Percentiles rank a stretch among this genome's conserved stretches.
These are phyloP conservation scores for Achaetomiella virescens DNA, from an alignment of 495 filamentous ascomycete species.

Conservation along the genomic window DNA sequence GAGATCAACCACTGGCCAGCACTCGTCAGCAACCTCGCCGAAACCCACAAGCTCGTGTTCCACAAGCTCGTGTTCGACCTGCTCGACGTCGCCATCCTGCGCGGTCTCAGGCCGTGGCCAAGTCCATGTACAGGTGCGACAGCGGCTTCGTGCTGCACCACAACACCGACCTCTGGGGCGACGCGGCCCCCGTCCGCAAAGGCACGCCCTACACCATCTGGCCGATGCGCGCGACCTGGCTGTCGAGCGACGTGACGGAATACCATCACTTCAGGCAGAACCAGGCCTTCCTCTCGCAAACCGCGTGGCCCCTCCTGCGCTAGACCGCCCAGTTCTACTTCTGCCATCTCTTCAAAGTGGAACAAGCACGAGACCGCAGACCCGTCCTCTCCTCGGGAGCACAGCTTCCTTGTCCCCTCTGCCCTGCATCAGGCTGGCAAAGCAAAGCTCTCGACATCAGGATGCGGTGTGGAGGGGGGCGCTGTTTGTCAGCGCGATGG, in stretches of 20 bases:
- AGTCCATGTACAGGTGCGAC: constrained; percentile 45
- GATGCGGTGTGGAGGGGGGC: too few relatives aligned
- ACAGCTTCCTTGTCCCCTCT: constrained; percentile 33
- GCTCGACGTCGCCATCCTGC: constrained; percentile 35
- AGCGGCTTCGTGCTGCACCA: constrained; percentile 44
- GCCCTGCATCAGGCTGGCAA: constrained; percentile 25
- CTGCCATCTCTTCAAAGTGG: constrained; percentile 20
- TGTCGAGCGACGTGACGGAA: constrained; percentile 42
- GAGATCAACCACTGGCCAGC: constrained; percentile 59
- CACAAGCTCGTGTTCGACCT: constrained; percentile 35
- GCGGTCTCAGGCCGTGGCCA: constrained; percentile 38
- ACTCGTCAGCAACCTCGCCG: constrained; percentile 38
- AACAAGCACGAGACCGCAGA: constrained; percentile 34
- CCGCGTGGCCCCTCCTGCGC: constrained; percentile 34
- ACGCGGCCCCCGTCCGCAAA: constrained; percentile 41
- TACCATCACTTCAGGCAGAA: constrained; percentile 39
- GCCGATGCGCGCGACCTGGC: constrained; percentile 46
- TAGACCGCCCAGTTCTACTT: constrained; percentile 13
- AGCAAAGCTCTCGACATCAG: constrained; percentile 23
- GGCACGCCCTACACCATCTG: constrained; percentile 42
- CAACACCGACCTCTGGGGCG: constrained; percentile 47
- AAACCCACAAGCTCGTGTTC: too few relatives aligned
- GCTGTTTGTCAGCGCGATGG: too few relatives aligned
- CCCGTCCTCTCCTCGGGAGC: constrained; percentile 48
- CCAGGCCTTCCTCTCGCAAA: constrained; percentile 27